Base-by-base conservation (phyloP, 345 rosid species). In the Murraya koenigii region DNA sequence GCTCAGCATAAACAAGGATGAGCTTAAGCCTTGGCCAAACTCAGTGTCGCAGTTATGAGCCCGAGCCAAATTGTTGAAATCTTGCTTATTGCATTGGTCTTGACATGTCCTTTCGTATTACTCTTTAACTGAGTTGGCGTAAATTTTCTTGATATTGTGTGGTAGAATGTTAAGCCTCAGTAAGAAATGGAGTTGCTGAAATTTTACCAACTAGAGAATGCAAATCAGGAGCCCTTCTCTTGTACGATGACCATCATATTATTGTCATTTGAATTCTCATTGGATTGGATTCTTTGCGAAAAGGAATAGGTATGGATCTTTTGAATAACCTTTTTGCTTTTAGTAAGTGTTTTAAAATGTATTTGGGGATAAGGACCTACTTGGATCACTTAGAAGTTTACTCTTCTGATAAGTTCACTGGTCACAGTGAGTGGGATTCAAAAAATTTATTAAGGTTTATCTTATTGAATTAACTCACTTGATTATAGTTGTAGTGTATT, bases 281-380 rank as follows among this genome's bases (percentile, higher is more conserved):
- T 72, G 65, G 66, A 66, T 73, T 72, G 65, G 32, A 60, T 73
- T 72, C 59, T 64, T 55, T 55, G 17, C 61, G 28, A 55, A 49
- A 44, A 72, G 58, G 32, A 72, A 65, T 78, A 65, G 71, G 77
- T 36, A 79, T 66, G 77, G 58, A 56, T 66, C 67, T 73, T 47
- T 58, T 52, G 30, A 72, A 28, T 78, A 64, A 39, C 33, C 49
- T 63, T 15, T 30, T 54, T 33, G 61, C 60, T 65, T 69, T 26
- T 41, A 47, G 59, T 26, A 59, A 65, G 60, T 66, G 30, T n/a
- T 32, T 38, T 65, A 59, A 32, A 11, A 54, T 66, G 8, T 65
- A 36, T 10, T 55, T 55, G 52, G 8, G 7, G 49, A 35, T 36
- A 22, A 14, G 33, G 23, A 72, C 49, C 55, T 15, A 2, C 38